phyloP scores from a whole-genome alignment of 352 stramenopile species.

The Pythium chondricola region DNA sequence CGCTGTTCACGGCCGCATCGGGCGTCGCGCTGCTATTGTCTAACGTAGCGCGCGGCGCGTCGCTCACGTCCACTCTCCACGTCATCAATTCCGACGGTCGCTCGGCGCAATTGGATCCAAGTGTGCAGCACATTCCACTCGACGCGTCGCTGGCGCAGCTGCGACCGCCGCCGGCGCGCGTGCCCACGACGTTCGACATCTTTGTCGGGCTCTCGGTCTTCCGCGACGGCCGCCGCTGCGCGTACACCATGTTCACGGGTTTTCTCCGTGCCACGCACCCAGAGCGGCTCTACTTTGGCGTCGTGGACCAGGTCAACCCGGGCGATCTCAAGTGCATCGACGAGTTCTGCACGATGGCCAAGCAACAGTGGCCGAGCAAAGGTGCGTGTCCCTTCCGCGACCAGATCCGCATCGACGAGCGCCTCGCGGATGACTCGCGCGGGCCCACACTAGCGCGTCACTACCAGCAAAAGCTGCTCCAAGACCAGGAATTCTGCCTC shows the following conservation, averaged over 20 bases:
- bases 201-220: constrained; percentile 81
- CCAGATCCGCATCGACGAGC: constrained; percentile 67
- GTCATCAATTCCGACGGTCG: background rate
- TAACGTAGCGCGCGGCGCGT: background rate
- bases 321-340: constrained; percentile 64
- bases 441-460: constrained; percentile 73
- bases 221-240: constrained; percentile 72
- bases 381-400: constrained; percentile 60
- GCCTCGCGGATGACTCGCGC: constrained; percentile 56
- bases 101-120: constrained; percentile 42
- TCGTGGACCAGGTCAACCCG: constrained; percentile 78
- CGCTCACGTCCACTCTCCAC: background rate
- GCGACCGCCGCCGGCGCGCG: constrained; percentile 49
- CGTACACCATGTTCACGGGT: constrained; percentile 75
- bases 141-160: constrained; percentile 26
- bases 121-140: constrained; percentile 69
- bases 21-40: background rate
- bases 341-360: constrained; percentile 74
- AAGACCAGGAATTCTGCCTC: constrained; percentile 77
- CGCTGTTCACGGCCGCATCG: background rate
- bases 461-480: constrained; percentile 74
- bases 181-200: constrained; percentile 47
- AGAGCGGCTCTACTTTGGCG: constrained; percentile 68
- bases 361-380: constrained; percentile 54
- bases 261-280: constrained; percentile 64